These are phyloP conservation scores for Hibiscus mutabilis DNA, from an alignment of 345 rosid species.

Conservation along the genomic window DNA sequence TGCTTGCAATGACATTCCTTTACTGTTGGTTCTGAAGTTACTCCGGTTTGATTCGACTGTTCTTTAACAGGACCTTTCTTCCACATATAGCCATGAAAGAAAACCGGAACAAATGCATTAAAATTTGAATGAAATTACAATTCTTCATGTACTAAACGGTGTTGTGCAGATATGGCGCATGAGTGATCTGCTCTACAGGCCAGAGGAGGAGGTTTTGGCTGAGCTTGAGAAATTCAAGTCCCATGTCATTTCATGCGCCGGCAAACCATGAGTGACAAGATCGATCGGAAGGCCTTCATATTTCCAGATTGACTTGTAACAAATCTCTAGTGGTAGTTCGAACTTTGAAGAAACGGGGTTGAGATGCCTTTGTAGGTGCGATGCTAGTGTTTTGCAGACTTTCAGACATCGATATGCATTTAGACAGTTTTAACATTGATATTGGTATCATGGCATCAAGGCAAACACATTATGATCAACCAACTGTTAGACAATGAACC, in stretches of 20 bases:
- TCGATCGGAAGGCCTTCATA: not conserved
- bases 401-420: not conserved
- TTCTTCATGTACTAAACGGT: not conserved
- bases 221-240: slow-evolving; percentile 89
- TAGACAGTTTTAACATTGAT: not conserved
- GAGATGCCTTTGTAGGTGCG: not conserved
- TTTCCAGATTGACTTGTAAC: not conserved
- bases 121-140: not conserved
- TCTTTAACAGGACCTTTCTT: no score
- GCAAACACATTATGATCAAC: not conserved
- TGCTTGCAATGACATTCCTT: no score
- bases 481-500: no score
- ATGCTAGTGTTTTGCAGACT: not conserved
- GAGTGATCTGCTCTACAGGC: slow-evolving; percentile 78
- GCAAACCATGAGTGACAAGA: slow-evolving; percentile 35
- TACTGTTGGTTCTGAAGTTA: no score
- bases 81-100: no score
- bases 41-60: no score
- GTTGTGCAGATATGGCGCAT: slow-evolving; percentile 77
- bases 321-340: no score
- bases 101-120: no score
- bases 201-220: slow-evolving; percentile 82
- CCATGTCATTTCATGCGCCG: slow-evolving; percentile 52
- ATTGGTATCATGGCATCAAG: not conserved
- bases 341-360: no score